Conservation (phyloP, 106 monocot genomes). For the Allium cepa region DNA sequence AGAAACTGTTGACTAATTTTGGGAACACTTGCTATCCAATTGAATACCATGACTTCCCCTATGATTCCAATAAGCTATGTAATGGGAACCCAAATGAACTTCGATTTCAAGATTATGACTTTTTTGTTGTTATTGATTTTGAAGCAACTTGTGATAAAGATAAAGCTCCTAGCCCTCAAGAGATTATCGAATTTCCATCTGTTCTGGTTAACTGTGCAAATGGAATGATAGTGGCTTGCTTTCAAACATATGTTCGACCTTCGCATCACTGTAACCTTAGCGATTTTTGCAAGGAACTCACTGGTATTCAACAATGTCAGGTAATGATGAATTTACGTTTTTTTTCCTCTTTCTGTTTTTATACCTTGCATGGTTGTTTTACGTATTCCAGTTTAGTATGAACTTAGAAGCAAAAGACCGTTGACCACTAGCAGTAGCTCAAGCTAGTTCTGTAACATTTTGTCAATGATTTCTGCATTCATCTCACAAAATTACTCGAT, state of each 20-base stretch:
- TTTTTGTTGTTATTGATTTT: constrained; percentile 93
- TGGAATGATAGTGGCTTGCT: constrained; percentile 71
- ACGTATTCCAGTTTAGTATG: too few species aligned
- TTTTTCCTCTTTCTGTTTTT: not conserved
- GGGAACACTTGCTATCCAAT: too few species aligned
- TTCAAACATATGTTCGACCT: constrained; percentile 86
- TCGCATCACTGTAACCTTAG: constrained; percentile 60
- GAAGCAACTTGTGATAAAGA: constrained; percentile 95
- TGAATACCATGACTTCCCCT: too few species aligned
- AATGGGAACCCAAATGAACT: constrained; percentile 35
- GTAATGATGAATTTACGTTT: not conserved
- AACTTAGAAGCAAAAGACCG: too few species aligned
- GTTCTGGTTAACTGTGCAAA: constrained; percentile 78
- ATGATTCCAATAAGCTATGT: constrained; percentile 28
- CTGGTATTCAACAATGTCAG: constrained; percentile 93
- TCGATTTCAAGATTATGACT: constrained; percentile 71
- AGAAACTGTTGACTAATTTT: too few species aligned
- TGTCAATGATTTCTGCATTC: too few species aligned
- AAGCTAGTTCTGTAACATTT: too few species aligned
- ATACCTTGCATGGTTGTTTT: too few species aligned
- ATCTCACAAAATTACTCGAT: too few species aligned
- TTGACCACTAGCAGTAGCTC: too few species aligned
- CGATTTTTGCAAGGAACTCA: constrained; percentile 93
- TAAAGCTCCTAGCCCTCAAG: constrained; percentile 56
- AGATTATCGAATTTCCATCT: constrained; percentile 93